Evolutionary conservation across 441 rosid genomes (phyloP), one percentile per base, ranked within the genome.

Genomic region (Populus hybrid): DNA sequence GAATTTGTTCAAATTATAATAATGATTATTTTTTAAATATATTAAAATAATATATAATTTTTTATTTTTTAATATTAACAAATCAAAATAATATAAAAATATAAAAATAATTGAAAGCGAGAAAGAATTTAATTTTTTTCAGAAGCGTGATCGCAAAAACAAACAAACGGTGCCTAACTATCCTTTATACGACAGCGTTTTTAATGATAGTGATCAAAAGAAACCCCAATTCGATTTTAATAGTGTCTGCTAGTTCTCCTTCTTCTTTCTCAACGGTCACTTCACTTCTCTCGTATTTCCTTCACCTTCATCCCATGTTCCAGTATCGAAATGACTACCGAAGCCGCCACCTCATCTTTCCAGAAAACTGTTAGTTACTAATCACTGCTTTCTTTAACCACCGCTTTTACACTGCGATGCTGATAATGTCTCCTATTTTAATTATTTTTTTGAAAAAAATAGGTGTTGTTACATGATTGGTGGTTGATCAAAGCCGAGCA

Each of bases 401-500:
- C 57, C 20, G 20, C 20, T 46, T 14, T 12, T 46, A 46, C 57
- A 46, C 20, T 46, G 14, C 57, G 20, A 12, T 46, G 57, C 57
- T 14, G 57, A 46, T 12, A 5, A 46, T 46, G 18, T 46, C 57
- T 46, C 71, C 35, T 11, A 67, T 6, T 50, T 14, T 34, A 28
- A 26, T 10, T 2, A 0, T 28, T 67, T 30, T 75, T 10, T 26
- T 10, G 10, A 3, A 9, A 28, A 63, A n/a, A 35, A 75, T 46
- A 94, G 99, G 95, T 93, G 46, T 64, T 85, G 9, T 80, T 95
- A 76, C 77, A 77, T 26, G 90, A 91, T 69, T 95, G 99, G 99
- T 95, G 99, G 99, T 61, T 95, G 81, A 75, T 85, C 7, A 87
- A 83, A 83, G 83, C 97, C n/a, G 80, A 86, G 3, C 70, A 83